Evolutionary conservation across 768 basidiomycete species (phyloP), one percentile per base, ranked within the genome.

Genomic region (Boletales sp.): DNA sequence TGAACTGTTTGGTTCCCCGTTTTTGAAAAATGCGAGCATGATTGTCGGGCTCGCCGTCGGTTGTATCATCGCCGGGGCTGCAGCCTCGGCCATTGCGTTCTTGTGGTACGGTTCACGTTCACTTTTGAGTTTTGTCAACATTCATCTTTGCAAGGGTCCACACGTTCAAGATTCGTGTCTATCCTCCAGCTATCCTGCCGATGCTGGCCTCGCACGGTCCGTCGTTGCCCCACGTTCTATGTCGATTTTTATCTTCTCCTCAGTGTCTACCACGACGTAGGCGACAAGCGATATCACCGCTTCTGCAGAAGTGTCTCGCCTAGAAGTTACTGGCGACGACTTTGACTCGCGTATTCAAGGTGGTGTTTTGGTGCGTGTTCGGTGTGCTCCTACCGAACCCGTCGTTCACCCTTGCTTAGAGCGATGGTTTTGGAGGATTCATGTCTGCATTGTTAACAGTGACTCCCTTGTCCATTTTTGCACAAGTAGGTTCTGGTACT

Each of bases 331-430:
- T 19, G 91, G 90, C 0, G 74, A 75, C 9, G 81, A 87, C 45
- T 93, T 92, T 64, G 90, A 93, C 65, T 78, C 80, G 1, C 78
- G 90, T 12, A 86, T 93, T 32, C 90, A 91, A 68, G 89, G 90
- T 10, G 91, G 90, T 18, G 74, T 93, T 32, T 72, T 91, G 58
- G 82, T 83, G 54, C 10, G 74, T 62, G 5, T 1, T 14, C 21
- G 6, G 51, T 18, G 9, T 6, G 11, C 18, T 50, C 11, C 5
- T 13, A 10, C n/a, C 34, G 31, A 9, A 5, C 14, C 25, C 12
- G 8, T 28, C 10, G 18, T 38, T 49, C 14, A 51, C 15, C 34
- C 3, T 8, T 2, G 31, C 8, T 33, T 14, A 81, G 82, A 81
- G 83, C 19, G 91, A 94, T 56, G 90, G 89, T n/a, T 54, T 93